Conservation (phyloP, 2,329 filamentous ascomycete species). For the Xenosphaeropsis pyriputrescens region DNA sequence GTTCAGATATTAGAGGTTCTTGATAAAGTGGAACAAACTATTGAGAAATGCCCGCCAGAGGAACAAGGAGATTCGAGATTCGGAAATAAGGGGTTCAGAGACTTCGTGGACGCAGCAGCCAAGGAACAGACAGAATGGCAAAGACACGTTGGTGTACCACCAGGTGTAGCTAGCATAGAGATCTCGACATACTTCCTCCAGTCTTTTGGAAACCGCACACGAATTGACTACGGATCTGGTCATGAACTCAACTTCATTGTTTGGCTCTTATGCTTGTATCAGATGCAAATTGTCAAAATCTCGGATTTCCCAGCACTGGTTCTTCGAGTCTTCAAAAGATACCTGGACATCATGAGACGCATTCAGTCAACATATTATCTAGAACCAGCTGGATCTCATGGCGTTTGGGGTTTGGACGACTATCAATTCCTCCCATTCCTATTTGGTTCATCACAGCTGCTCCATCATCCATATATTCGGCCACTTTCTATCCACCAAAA, state of each 20-base stretch:
- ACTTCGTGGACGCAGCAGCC: slow-evolving; percentile 57
- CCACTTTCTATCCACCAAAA: slow-evolving; percentile 76
- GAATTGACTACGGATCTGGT: slow-evolving; percentile 94
- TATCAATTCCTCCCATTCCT: slow-evolving; percentile 96
- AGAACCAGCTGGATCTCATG: slow-evolving; percentile 90
- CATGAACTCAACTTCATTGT: slow-evolving; percentile 96
- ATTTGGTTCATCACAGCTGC: slow-evolving; percentile 80
- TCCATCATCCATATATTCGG: slow-evolving; percentile 70
- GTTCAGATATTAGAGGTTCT: slow-evolving; percentile 55
- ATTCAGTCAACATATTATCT: slow-evolving; percentile 91
- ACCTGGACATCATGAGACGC: slow-evolving; percentile 73
- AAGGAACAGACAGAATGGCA: slow-evolving; percentile 47
- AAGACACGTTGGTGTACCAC: slow-evolving; percentile 34
- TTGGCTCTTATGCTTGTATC: slow-evolving; percentile 90
- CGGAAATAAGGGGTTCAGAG: slow-evolving; percentile 82
- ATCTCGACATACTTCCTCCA: slow-evolving; percentile 67
- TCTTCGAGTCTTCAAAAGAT: slow-evolving; percentile 66
- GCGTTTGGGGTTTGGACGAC: slow-evolving; percentile 95
- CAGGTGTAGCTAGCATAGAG: slow-evolving; percentile 46
- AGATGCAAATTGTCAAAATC: slow-evolving; percentile 48
- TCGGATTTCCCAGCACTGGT: slow-evolving; percentile 61
- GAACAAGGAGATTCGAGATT: slow-evolving; percentile 84
- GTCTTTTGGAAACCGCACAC: slow-evolving; percentile 70
- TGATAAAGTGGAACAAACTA: slow-evolving; percentile 49
- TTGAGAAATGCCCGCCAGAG: slow-evolving; percentile 59